Percentiles rank a stretch among this genome's conserved stretches.
Evolutionary conservation across 2,329 filamentous ascomycete species (phyloP).

Genomic region (Xylaria sp.): DNA sequence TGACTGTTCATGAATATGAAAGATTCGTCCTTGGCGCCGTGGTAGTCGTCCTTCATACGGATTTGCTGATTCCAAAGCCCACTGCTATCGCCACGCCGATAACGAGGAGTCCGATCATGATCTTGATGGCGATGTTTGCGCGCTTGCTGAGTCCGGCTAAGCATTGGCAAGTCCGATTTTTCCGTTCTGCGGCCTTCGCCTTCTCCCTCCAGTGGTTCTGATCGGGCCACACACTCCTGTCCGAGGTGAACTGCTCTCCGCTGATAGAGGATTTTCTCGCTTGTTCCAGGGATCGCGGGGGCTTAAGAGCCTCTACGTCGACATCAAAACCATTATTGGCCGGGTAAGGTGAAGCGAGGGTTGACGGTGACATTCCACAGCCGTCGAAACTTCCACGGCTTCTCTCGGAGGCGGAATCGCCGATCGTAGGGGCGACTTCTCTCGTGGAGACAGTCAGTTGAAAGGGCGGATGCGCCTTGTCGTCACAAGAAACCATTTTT

Average conservation of each 20-base stretch:
- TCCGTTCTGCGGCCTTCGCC: slow-evolving; percentile 51
- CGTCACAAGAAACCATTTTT: slow-evolving; percentile 17
- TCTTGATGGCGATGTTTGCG: slow-evolving; percentile 49
- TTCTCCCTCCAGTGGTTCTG: slow-evolving; percentile 56
- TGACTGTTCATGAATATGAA: not conserved
- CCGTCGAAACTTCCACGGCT: slow-evolving; percentile 28
- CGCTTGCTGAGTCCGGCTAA: slow-evolving; percentile 50
- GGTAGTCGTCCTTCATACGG: slow-evolving; percentile 44
- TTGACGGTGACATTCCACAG: slow-evolving; percentile 37
- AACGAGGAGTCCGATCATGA: slow-evolving; percentile 48
- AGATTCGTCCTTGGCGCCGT: not conserved
- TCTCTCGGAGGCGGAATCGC: slow-evolving; percentile 16
- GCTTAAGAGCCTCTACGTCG: slow-evolving; percentile 51
- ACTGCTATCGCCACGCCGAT: slow-evolving; percentile 50
- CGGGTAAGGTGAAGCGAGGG: slow-evolving; percentile 39
- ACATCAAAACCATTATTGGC: slow-evolving; percentile 50
- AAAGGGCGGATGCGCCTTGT: slow-evolving; percentile 16
- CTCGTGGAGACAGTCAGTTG: slow-evolving; percentile 23
- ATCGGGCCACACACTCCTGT: slow-evolving; percentile 56
- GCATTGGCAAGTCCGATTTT: slow-evolving; percentile 45
- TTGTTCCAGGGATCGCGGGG: slow-evolving; percentile 36
- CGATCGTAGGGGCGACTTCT: slow-evolving; percentile 14
- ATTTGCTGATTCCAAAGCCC: slow-evolving; percentile 57
- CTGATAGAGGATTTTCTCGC: slow-evolving; percentile 33
- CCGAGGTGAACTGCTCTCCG: slow-evolving; percentile 36